Percentiles rank a stretch among this genome's conserved stretches.
Evolutionary conservation across 2,329 filamentous ascomycete species (phyloP).

Genomic region (Colletotrichum orbiculare): DNA sequence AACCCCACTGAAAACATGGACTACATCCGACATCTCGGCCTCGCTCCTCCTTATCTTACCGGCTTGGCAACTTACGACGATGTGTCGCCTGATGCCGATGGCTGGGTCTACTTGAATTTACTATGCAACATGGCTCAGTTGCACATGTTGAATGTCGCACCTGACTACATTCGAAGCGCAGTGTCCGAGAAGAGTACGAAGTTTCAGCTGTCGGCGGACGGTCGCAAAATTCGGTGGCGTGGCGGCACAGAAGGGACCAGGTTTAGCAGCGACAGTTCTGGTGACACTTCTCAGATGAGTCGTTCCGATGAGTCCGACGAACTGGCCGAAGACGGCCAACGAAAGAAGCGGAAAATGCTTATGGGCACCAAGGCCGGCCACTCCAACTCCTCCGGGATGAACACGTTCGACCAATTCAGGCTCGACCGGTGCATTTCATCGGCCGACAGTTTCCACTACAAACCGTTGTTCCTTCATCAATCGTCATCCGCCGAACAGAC

Average conservation of each 20-base stretch:
- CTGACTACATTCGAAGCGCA: slow-evolving; percentile 79
- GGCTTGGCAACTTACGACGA: slow-evolving; percentile 44
- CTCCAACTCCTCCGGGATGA: slow-evolving; percentile 50
- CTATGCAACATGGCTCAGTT: slow-evolving; percentile 85
- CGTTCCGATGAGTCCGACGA: slow-evolving; percentile 63
- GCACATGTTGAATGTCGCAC: slow-evolving; percentile 85
- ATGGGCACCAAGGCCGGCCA: slow-evolving; percentile 40
- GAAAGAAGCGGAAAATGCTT: slow-evolving; percentile 59
- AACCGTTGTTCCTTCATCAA: slow-evolving; percentile 68
- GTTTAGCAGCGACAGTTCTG: slow-evolving; percentile 72
- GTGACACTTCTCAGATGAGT: slow-evolving; percentile 58
- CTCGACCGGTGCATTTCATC: slow-evolving; percentile 52
- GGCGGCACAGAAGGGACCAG: slow-evolving; percentile 74
- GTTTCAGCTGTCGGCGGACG: slow-evolving; percentile 82
- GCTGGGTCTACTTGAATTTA: slow-evolving; percentile 86
- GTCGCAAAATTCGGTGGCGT: slow-evolving; percentile 83
- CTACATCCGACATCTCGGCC: slow-evolving; percentile 80
- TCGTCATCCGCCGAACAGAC: slow-evolving; percentile 58
- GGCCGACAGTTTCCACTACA: slow-evolving; percentile 69
- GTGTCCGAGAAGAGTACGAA: slow-evolving; percentile 77
- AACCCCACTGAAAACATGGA: slow-evolving; percentile 81
- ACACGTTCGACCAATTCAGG: slow-evolving; percentile 47
- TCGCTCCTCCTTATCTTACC: slow-evolving; percentile 67
- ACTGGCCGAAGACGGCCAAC: slow-evolving; percentile 52
- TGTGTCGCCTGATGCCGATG: slow-evolving; percentile 72